A percentile compares a stretch with the other conserved stretches of the same genome.
phyloP scores from a whole-genome alignment of 2,329 filamentous ascomycete genomes.

The Piedraia hortae region DNA sequence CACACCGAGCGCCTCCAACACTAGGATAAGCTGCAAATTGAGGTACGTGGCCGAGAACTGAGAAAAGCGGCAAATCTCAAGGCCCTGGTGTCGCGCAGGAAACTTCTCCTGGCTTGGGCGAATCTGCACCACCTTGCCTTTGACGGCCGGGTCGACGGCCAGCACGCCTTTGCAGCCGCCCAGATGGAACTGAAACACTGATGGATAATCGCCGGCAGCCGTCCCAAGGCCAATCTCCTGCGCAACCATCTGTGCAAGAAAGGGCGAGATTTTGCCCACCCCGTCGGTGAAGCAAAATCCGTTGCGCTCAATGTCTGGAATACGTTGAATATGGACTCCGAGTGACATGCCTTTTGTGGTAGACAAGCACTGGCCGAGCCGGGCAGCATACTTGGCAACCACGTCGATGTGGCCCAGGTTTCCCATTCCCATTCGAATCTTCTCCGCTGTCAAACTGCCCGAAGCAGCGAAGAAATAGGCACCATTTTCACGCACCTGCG shows the following conservation, averaged over 20 bases:
- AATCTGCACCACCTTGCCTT: conserved; percentile 45
- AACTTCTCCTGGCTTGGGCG: conserved; percentile 80
- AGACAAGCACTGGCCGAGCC: conserved; percentile 85
- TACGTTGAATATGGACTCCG: conserved; percentile 27
- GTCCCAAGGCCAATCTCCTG: conserved; percentile 36
- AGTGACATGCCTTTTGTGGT: conserved; percentile 56
- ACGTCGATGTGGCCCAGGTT: conserved; percentile 53
- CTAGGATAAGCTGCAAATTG: conserved; percentile 69
- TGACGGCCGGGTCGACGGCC: conserved; percentile 33
- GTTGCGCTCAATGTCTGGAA: conserved; percentile 43
- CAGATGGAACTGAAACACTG: conserved; percentile 73
- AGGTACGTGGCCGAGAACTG: conserved; percentile 49
- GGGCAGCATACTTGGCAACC: conserved; percentile 70
- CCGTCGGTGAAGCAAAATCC: conserved; percentile 65
- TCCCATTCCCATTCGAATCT: conserved; percentile 71
- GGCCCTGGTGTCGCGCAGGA: conserved; percentile 33
- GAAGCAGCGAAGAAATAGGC: conserved; percentile 76
- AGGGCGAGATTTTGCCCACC: conserved; percentile 67
- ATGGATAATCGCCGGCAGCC: conserved; percentile 30
- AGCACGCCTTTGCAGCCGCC: conserved; percentile 83
- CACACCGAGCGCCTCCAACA: conserved; percentile 58
- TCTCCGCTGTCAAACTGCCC: conserved; percentile 35
- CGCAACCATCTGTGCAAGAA: conserved; percentile 46
- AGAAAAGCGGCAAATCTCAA: conserved; percentile 71
- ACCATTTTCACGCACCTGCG: conserved; percentile 73